Percentiles rank a stretch among this genome's conserved stretches.
These are phyloP conservation scores for Epichloe hybrida DNA, from an alignment of 2,329 filamentous ascomycete genomes.

Conservation along the genomic window DNA sequence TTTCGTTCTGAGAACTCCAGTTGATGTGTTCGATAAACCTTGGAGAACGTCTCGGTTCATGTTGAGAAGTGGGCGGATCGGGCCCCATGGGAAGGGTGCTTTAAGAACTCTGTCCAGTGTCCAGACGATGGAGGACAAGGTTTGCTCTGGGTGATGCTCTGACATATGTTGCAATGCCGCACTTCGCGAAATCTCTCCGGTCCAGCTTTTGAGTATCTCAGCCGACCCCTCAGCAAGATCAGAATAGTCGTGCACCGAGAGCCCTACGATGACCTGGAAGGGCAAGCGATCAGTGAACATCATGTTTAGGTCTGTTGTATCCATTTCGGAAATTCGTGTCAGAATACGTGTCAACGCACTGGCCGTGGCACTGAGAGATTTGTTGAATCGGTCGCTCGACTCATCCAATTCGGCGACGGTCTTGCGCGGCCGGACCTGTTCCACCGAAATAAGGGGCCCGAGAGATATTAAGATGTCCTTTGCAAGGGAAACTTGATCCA, in stretches of 20 bases:
- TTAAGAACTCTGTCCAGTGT: conserved; percentile 22
- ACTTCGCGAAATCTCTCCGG: conserved; percentile 44
- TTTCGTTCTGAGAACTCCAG: conserved; percentile 41
- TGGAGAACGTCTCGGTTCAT: conserved; percentile 43
- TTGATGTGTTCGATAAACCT: conserved; percentile 41
- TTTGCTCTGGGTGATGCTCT: conserved; percentile 26
- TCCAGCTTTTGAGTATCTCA: conserved; percentile 72
- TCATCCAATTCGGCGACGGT: conserved; percentile 27
- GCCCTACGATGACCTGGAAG: conserved; percentile 61
- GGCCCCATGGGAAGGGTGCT: conserved; percentile 36
- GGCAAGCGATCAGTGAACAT: conserved; percentile 56
- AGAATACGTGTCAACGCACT: conserved; percentile 59
- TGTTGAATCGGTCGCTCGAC: conserved; percentile 56
- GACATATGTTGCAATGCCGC: conserved; percentile 26
- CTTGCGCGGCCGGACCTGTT: conserved; percentile 51
- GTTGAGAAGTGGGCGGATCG: conserved; percentile 42
- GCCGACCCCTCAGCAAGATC: conserved; percentile 68
- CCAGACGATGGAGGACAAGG: conserved; percentile 30
- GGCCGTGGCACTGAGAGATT: conserved; percentile 43
- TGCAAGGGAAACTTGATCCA: conserved; percentile 59
- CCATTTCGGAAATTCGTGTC: conserved; percentile 66
- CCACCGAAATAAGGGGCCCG: conserved; percentile 57
- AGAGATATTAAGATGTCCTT: conserved; percentile 60
- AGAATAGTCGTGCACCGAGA: conserved; percentile 69
- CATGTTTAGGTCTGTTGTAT: conserved; percentile 50